These are phyloP conservation scores for Cyclanthera cordifolia DNA, from an alignment of 306 rosid genomes.

Conservation along the genomic window DNA sequence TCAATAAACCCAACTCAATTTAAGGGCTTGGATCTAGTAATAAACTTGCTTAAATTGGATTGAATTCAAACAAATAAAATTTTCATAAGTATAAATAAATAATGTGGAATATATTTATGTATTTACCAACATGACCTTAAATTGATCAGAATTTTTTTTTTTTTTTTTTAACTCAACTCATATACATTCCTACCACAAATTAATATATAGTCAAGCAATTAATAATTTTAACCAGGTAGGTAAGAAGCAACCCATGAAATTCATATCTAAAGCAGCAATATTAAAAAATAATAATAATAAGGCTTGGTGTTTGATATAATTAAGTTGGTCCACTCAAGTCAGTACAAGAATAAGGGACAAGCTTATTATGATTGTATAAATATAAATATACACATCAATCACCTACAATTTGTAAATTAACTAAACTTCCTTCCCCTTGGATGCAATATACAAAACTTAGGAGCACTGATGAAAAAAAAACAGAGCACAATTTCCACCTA, in stretches of 20 bases:
- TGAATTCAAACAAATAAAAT: no score
- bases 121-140: no score
- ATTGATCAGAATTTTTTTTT: no score
- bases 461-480: neutral
- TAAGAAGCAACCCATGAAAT: neutral
- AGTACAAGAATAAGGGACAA: neutral
- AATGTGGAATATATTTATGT: no score
- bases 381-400: conserved; percentile 9
- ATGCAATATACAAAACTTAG: conserved; percentile 2
- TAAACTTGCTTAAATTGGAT: no score
- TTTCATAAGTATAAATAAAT: no score
- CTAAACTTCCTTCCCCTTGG: neutral
- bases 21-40: no score
- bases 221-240: no score
- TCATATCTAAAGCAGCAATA: neutral
- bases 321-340: neutral
- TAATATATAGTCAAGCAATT: no score
- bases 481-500: neutral
- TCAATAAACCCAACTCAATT: no score
- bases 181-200: no score
- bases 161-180: no score
- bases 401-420: neutral
- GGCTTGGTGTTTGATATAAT: neutral
- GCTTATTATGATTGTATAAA: conserved; percentile 9
- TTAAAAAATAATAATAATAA: neutral